Base-by-base conservation (phyloP, 768 basidiomycete genomes). In the Panaeolus cyanescens region DNA sequence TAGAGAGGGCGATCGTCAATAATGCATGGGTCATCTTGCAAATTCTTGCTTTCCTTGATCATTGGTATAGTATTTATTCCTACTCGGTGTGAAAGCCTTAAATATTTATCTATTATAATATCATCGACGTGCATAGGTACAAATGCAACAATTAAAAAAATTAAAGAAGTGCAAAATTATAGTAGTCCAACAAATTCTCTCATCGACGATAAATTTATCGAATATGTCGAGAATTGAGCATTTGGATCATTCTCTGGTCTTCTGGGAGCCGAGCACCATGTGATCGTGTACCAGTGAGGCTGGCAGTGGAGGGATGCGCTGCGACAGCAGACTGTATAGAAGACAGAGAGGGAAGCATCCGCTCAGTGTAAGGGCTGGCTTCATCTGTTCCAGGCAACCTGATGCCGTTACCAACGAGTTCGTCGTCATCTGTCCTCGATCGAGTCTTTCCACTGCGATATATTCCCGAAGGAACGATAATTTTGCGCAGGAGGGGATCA, bases 221-320 rank as follows among this genome's bases (percentile, higher is more conserved):
- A 30, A 72, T 64, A 68, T 72, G 73, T 50, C 71, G 69, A 31
- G 75, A 75, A 66, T 88, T 87, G 56, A 87, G 70, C 78, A 86
- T 83, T 64, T 82, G 81, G 58, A 87, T 86, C 60, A 88, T 75
- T 30, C 86, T 79, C 68, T 87, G 81, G 67, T 87, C 86, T 72
- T 88, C 85, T 42, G 85, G 75, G 62, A 79, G 68, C 61, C 82
- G 77, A 15, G 74, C 67, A 17, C 75, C 76, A 55, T 74, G 63
- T 32, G 64, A 50, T 50, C 45, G 45, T 28, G 71, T 66, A 64
- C 59, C 64, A 68, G 73, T 55, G 72, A 69, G 58, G 62, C 70
- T 64, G 45, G 66, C 67, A 64, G 68, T 57, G 22, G 68, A 60
- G 31, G 64, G 56, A 65, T 73, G 66, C 17, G 68, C 58, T 19